phyloP scores from a whole-genome alignment of 73 alveolate genomes.

The Paraurostyla sp. region DNA sequence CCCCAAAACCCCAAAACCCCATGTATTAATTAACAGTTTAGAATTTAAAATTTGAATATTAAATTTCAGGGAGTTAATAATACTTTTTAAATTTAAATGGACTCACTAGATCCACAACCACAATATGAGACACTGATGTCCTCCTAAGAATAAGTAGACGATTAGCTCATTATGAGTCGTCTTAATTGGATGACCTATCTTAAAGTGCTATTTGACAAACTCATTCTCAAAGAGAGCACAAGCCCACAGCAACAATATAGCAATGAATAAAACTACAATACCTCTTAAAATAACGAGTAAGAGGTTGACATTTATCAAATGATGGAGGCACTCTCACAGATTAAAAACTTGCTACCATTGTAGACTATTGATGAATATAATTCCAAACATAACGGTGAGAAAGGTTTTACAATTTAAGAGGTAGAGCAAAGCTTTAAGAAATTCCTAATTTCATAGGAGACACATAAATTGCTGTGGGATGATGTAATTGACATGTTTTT shows the following conservation, averaged over 20 bases:
- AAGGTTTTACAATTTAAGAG: not conserved
- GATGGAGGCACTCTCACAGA: conserved; percentile 37
- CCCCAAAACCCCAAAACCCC: no score
- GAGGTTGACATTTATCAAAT: conserved; percentile 31
- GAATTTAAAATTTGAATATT: no score
- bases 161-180: conserved; percentile 34
- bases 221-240: not conserved
- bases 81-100: conserved; percentile 40
- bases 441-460: not conserved
- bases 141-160: conserved; percentile 29
- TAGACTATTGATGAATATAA: conserved; percentile 3
- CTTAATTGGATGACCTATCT: conserved; percentile 54
- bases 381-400: conserved; percentile 5
- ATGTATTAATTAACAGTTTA: no score
- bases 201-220: conserved; percentile 47
- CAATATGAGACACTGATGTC: conserved; percentile 35
- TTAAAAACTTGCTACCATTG: conserved; percentile 28
- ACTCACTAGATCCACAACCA: conserved; percentile 15
- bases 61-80: no score
- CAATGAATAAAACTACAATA: no score
- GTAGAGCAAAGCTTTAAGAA: conserved; percentile 4
- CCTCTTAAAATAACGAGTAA: no score
- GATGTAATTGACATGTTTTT: conserved; percentile 43
- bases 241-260: no score
- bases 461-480: conserved; percentile 15